Conservation (phyloP, 345 rosid species). For the Euclidium syriacum region DNA sequence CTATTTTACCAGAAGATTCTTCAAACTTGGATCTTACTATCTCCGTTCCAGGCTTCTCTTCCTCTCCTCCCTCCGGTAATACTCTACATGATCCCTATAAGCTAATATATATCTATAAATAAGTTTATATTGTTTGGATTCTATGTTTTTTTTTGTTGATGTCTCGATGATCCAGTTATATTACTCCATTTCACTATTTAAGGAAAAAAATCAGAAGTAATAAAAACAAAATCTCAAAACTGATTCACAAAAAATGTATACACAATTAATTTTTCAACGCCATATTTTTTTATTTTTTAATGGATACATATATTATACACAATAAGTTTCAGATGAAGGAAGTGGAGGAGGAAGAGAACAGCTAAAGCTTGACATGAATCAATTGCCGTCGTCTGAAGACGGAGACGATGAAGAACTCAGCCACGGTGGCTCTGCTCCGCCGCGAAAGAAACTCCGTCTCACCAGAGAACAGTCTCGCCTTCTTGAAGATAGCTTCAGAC, state of each 20-base stretch:
- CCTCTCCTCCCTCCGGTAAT: conserved; percentile 62
- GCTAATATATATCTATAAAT: background rate
- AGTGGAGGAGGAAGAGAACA: conserved; percentile 44
- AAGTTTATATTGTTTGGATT: background rate
- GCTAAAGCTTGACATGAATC: conserved; percentile 32
- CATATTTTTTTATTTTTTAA: no score
- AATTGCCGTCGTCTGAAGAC: conserved; percentile 29
- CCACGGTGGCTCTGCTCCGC: conserved; percentile 52
- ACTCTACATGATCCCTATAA: no score
- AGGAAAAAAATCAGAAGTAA: background rate
- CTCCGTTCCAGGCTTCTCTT: conserved; percentile 74
- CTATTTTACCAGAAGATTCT: conserved; percentile 45
- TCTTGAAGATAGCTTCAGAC: conserved; percentile 94
- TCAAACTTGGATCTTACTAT: conserved; percentile 82
- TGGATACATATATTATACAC: no score
- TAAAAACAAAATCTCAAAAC: background rate
- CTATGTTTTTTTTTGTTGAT: conserved; percentile 6
- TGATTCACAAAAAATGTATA: no score
- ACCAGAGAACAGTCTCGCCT: conserved; percentile 91
- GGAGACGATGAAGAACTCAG: conserved; percentile 27
- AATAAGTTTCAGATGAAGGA: conserved; percentile 43
- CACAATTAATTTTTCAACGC: background rate
- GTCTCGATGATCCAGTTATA: background rate
- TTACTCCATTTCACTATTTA: conserved; percentile 1
- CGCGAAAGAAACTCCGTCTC: conserved; percentile 87